phyloP scores from a whole-genome alignment of 1,284 basidiomycete genomes.

The Ceratobasidium sp. region DNA sequence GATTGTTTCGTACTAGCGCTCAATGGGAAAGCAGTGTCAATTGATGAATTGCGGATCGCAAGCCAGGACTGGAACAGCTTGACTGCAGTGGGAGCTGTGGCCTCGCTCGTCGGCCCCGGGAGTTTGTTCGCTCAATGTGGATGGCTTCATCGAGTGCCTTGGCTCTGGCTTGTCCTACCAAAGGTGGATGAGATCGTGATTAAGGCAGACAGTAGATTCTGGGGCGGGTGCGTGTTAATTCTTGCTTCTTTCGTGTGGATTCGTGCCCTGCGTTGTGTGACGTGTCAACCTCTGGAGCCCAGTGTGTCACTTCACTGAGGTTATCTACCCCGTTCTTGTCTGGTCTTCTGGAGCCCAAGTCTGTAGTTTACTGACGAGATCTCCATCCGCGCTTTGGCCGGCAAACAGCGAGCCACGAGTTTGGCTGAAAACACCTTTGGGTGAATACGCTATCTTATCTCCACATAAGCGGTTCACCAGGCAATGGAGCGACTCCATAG shows the following conservation, averaged over 20 bases:
- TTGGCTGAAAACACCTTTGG: neutral
- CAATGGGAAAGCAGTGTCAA: neutral
- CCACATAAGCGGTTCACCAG: neutral
- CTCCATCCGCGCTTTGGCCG: neutral
- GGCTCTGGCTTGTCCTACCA: neutral
- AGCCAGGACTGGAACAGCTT: neutral
- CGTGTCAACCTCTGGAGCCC: neutral
- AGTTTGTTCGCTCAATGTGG: constrained; percentile 22
- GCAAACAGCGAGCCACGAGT: neutral
- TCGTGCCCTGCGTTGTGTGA: neutral
- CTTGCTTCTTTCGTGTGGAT: neutral
- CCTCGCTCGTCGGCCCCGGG: neutral
- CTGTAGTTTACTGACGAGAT: no score
- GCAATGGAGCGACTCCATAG: neutral
- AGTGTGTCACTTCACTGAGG: neutral
- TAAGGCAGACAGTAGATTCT: neutral
- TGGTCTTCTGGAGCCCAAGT: no score
- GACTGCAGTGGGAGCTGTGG: neutral
- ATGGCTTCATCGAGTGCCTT: constrained; percentile 9
- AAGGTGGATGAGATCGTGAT: neutral
- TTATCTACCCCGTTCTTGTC: no score
- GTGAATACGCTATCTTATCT: constrained; percentile 8
- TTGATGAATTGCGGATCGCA: neutral
- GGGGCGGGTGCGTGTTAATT: constrained; percentile 17
- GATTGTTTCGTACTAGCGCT: neutral